Base-by-base conservation (phyloP, 139 green algal genomes). In the Asterochloris erici region DNA sequence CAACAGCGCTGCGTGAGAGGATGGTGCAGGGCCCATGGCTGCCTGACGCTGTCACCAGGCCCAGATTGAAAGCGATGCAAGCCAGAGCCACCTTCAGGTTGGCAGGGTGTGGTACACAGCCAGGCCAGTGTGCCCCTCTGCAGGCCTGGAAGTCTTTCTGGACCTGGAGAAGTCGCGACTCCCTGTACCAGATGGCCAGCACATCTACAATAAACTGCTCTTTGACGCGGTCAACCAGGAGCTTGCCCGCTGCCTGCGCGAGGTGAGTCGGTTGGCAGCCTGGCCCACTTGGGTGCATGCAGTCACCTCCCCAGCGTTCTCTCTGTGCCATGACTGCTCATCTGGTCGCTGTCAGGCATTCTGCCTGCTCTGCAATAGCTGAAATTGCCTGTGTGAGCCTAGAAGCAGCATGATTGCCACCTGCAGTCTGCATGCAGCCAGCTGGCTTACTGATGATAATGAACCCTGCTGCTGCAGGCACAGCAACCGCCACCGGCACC, bases 121-220 rank as follows among this genome's bases (percentile, higher is more conserved):
- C 0, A 47, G 26, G n/a, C 71, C 23, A 54, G 38, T 47, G 24
- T 16, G 23, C 61, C 15, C 12, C 16, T 14, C 11, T 80, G 60
- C 76, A 80, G 76, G 68, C 60, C 60, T 80, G 76, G 76, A 80
- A 70, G 47, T 70, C 76, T 80, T 70, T n/a, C 61, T 80, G 60
- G 76, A 80, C 21, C 60, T 80, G 60, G 76, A 61, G 38, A 80
- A 62, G 60, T 61, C 76, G 9, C 60, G 76, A 17, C 76, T 21
- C 21, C 11, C 76, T 29, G n/a, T 80, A 62, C 68, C 60, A 26
- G 76, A 80, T 69, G 76, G 68, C 60, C 76, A 80, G 47, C 76
- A 80, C 76, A 80, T 80, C 76, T 80, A 70, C 60, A 29, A 80
- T 54, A 80, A 80, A 62, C 47, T 80, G 24, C 68, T 70, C 76